Conservation (phyloP, 1,284 basidiomycete genomes). For the Ustilago hordei region DNA sequence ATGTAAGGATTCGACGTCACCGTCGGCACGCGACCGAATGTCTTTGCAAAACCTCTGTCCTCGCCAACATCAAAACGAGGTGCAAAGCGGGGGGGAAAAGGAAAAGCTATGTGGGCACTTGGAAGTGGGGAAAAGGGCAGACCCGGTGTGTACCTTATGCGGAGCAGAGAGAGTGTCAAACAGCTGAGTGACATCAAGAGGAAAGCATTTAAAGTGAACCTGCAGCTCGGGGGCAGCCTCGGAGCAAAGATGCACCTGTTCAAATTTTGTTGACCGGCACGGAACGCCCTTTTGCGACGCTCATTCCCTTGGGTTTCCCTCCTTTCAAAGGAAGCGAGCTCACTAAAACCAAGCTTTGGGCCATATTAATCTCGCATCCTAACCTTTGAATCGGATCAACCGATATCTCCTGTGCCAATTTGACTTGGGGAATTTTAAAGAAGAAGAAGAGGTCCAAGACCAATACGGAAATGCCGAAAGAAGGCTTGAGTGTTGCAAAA, state of each 20-base stretch:
- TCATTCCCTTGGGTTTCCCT: neutral
- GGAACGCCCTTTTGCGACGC: conserved; percentile 9
- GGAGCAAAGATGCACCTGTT: conserved; percentile 14
- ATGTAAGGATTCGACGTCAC: neutral
- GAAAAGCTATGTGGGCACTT: neutral
- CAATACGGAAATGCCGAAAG: neutral
- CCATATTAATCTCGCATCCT: too few relatives aligned
- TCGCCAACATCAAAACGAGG: neutral
- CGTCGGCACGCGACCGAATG: conserved; percentile 5
- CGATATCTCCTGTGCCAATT: too few relatives aligned
- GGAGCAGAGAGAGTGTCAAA: neutral
- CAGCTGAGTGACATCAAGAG: neutral
- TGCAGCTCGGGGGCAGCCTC: conserved; percentile 31
- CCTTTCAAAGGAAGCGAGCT: neutral
- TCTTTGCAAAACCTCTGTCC: neutral
- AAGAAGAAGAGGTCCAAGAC: neutral
- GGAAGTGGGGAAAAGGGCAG: neutral
- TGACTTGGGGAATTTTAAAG: neutral
- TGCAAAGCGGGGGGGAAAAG: too few relatives aligned
- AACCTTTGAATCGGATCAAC: too few relatives aligned
- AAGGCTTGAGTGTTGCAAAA: neutral
- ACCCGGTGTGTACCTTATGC: too few relatives aligned
- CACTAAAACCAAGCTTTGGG: neutral
- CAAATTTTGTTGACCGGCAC: conserved; percentile 9
- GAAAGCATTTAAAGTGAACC: conserved; percentile 6